These are phyloP conservation scores for Ascochyta clinopodiicola DNA, from an alignment of 2,329 filamentous ascomycete species.

Conservation along the genomic window DNA sequence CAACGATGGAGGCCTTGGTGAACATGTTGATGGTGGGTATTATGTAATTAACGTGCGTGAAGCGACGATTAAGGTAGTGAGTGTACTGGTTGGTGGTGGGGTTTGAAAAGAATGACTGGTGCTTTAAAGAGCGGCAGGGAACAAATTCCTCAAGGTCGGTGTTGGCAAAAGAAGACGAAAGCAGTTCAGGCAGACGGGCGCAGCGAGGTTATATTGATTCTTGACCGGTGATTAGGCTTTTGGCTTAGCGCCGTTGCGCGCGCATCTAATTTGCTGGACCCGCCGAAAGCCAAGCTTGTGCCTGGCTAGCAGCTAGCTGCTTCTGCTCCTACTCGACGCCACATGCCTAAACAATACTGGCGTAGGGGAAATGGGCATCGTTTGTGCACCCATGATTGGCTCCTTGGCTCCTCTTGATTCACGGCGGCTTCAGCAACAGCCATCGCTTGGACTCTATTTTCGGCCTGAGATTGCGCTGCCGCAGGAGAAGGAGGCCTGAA, in stretches of 20 bases:
- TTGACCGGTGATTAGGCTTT: slow-evolving; percentile 2
- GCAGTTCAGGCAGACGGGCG: slow-evolving; percentile 8
- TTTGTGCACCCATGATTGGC: not conserved
- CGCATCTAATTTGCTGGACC: slow-evolving; percentile 4
- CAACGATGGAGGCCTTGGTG: slow-evolving; percentile 50
- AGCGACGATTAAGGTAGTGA: slow-evolving; percentile 26
- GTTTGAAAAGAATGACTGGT: slow-evolving; percentile 30
- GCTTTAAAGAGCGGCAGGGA: slow-evolving; percentile 38
- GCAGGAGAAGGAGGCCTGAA: slow-evolving; percentile 12
- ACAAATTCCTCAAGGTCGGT: slow-evolving; percentile 31
- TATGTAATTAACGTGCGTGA: slow-evolving; percentile 38
- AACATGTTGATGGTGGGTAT: slow-evolving; percentile 42
- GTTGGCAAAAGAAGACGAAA: slow-evolving; percentile 7
- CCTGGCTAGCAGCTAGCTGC: not conserved
- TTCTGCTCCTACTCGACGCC: not conserved
- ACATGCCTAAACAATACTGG: not conserved
- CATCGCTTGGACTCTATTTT: not conserved
- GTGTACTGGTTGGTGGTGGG: slow-evolving; percentile 15
- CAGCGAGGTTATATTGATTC: slow-evolving; percentile 31
- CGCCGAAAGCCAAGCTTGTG: not conserved
- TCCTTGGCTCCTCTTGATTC: not conserved
- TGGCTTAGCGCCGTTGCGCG: not conserved
- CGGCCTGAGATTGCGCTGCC: slow-evolving; percentile 6
- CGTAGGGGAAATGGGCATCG: not conserved
- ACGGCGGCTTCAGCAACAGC: not conserved